Percentiles rank a stretch among this genome's conserved stretches.
phyloP scores from a whole-genome alignment of 257 asterid species.

The Marsdenia floribunda region DNA sequence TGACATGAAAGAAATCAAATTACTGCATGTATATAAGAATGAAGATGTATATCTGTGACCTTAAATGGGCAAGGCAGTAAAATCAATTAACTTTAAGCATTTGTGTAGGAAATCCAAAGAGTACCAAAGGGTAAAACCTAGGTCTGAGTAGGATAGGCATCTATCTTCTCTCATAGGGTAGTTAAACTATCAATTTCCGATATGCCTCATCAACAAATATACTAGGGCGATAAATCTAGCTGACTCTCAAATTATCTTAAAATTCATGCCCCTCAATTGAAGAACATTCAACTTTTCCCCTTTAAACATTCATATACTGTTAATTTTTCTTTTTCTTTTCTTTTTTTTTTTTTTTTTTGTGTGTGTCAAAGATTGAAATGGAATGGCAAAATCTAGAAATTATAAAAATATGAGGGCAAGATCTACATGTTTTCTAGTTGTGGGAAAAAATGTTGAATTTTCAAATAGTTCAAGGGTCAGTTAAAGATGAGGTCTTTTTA shows the following conservation, averaged over 20 bases:
- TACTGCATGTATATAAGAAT: not conserved
- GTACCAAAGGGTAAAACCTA: not conserved
- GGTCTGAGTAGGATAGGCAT: not conserved
- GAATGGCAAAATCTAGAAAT: not conserved
- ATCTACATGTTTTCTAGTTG: not conserved
- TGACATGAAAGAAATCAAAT: not conserved
- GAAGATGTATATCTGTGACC: not conserved
- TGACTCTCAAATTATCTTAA: not conserved
- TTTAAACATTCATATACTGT: not conserved
- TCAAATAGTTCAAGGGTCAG: not conserved
- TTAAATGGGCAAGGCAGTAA: not conserved
- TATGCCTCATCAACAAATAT: not conserved
- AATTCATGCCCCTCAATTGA: not conserved
- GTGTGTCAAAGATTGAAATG: not conserved
- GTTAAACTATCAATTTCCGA: not conserved
- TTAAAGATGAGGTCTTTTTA: not conserved
- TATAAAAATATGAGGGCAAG: not conserved
- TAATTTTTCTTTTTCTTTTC: not conserved
- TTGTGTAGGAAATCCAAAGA: not conserved
- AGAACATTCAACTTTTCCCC: not conserved
- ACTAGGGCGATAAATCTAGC: not conserved
- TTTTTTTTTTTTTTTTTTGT: no score
- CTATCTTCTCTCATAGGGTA: not conserved
- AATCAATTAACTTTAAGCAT: not conserved
- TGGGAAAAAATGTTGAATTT: not conserved